These are phyloP conservation scores for Cornus florida DNA, from an alignment of 148 eudicot genomes.

Conservation along the genomic window DNA sequence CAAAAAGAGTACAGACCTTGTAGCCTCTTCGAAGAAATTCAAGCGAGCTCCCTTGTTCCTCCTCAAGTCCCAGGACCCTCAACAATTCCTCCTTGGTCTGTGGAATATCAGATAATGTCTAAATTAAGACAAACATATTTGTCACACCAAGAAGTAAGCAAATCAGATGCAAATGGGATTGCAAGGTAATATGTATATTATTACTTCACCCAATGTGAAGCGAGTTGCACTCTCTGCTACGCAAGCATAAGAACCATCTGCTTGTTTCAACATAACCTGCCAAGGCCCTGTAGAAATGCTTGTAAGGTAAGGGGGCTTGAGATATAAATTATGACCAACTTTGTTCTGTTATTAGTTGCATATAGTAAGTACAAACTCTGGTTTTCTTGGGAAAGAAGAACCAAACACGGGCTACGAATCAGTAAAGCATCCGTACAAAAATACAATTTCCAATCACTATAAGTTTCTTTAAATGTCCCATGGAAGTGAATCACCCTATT, in stretches of 20 bases:
- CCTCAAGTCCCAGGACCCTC: constrained; percentile 94
- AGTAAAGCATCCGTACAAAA: neutral
- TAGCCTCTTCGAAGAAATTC: constrained; percentile 94
- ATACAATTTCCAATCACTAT: neutral
- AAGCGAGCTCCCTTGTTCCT: constrained; percentile 91
- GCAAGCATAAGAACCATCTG: constrained; percentile 88
- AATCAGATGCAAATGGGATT: neutral
- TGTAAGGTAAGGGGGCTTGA: neutral
- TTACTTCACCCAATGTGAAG: constrained; percentile 88
- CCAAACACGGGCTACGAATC: neutral
- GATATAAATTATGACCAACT: neutral
- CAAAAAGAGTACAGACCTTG: constrained; percentile 44
- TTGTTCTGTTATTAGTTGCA: neutral
- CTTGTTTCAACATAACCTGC: constrained; percentile 99
- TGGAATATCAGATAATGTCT: constrained; percentile 5
- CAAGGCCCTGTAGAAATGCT: constrained; percentile 71
- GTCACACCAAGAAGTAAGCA: neutral
- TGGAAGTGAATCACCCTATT: neutral
- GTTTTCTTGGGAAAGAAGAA: neutral
- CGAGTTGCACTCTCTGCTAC: constrained; percentile 94
- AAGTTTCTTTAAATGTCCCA: neutral
- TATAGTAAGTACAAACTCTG: neutral
- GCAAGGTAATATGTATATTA: constrained; percentile 17
- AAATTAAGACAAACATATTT: neutral
- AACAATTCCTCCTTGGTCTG: constrained; percentile 98